These are phyloP conservation scores for Rubroboletus pulcherrimus DNA, from an alignment of 768 basidiomycete genomes.

Conservation along the genomic window DNA sequence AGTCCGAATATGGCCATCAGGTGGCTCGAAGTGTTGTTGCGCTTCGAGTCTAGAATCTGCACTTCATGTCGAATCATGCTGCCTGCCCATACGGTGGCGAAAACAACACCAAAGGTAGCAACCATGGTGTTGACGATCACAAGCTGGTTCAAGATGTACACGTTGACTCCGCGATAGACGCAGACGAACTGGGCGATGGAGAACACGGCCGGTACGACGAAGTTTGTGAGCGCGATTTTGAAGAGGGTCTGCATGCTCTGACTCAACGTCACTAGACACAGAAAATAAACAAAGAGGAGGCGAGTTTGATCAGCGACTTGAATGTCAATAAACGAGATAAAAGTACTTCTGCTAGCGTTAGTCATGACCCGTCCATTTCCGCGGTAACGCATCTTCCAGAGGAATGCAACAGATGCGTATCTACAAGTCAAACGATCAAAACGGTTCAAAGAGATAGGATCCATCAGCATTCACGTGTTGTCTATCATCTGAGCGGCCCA, in stretches of 20 bases:
- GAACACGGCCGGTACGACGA: constrained; percentile 19
- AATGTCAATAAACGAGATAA: neutral
- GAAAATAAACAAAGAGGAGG: neutral
- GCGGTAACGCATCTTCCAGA: constrained; percentile 6
- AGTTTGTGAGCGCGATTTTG: constrained; percentile 27
- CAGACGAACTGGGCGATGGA: constrained; percentile 12
- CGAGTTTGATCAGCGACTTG: neutral
- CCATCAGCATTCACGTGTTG: constrained; percentile 15
- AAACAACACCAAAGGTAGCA: constrained; percentile 12
- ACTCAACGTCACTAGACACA: neutral
- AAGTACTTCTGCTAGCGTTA: neutral
- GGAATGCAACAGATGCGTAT: constrained; percentile 9
- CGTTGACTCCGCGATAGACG: neutral
- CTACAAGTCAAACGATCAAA: neutral
- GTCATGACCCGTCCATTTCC: neutral
- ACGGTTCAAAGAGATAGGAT: neutral
- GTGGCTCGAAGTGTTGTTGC: neutral
- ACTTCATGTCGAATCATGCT: neutral
- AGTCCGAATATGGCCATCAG: neutral
- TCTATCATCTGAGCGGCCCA: constrained; percentile 30
- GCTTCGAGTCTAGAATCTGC: neutral
- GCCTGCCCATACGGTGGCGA: constrained; percentile 6
- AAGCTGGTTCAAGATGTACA: neutral
- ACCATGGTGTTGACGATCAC: constrained; percentile 7
- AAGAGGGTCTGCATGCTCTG: constrained; percentile 17